These are phyloP conservation scores for Aeschynomene evenia DNA, from an alignment of 306 rosid genomes.

Conservation along the genomic window DNA sequence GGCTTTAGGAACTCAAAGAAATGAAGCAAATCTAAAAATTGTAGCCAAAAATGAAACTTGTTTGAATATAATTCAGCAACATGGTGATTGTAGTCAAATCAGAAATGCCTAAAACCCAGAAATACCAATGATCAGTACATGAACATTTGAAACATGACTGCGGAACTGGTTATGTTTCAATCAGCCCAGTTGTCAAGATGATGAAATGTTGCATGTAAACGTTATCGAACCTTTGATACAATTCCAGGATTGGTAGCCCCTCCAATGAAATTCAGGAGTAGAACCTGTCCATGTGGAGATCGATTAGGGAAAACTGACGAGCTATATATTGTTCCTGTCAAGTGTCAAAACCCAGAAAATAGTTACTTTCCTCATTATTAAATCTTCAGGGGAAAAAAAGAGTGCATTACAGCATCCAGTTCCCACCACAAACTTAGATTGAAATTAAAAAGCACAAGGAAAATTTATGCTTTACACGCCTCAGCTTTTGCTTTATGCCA, in stretches of 20 bases:
- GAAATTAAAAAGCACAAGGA: neutral
- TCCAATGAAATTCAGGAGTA: conserved; percentile 94
- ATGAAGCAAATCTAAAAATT: neutral
- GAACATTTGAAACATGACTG: neutral
- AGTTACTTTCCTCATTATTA: neutral
- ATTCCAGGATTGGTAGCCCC: conserved; percentile 88
- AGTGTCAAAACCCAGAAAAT: conserved; percentile 3
- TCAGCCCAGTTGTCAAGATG: neutral
- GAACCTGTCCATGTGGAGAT: conserved; percentile 86
- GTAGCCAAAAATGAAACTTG: neutral
- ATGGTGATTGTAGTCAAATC: neutral
- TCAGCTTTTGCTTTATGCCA: neutral
- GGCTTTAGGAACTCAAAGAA: neutral
- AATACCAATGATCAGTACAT: neutral
- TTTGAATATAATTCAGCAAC: neutral
- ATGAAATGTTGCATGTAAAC: conserved; percentile 9
- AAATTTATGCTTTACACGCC: neutral
- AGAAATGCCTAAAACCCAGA: neutral
- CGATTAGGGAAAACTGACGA: conserved; percentile 91
- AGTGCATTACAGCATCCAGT: neutral
- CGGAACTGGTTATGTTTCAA: too few relatives aligned
- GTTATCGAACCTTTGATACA: conserved; percentile 51
- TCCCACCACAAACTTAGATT: neutral
- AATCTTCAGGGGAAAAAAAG: conserved; percentile 22
- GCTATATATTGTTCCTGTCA: conserved; percentile 79